A percentile compares a stretch with the other conserved stretches of the same genome.
Conservation (phyloP, 2,329 filamentous ascomycete species). For the Lasiodiplodia gonubiensis region DNA sequence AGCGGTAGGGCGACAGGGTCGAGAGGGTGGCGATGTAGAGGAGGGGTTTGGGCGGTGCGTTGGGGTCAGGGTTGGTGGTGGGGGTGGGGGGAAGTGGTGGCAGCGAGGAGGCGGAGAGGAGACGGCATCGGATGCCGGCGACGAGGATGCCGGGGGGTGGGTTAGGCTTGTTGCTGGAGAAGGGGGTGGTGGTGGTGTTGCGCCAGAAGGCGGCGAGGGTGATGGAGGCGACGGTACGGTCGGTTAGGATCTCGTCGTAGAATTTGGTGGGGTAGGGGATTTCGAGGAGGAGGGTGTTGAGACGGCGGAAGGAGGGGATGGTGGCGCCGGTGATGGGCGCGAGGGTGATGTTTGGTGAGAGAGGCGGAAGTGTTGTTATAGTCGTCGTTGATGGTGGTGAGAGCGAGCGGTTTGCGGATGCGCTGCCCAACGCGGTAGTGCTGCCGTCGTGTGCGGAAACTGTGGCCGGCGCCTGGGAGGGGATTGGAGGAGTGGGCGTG, state of each 20-base stretch:
- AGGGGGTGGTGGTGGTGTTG: conserved; percentile 36
- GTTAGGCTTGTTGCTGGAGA: conserved; percentile 16
- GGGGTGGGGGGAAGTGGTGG: conserved; percentile 14
- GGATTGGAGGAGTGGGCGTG: neutral
- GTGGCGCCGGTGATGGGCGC: conserved; percentile 59
- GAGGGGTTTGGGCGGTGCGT: conserved; percentile 22
- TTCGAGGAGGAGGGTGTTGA: conserved; percentile 64
- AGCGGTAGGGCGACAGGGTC: no score
- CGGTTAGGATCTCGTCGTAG: conserved; percentile 65
- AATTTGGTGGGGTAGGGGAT: conserved; percentile 66
- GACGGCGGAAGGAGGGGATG: conserved; percentile 61
- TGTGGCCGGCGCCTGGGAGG: conserved; percentile 2
- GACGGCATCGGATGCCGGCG: conserved; percentile 55
- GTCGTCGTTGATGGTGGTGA: neutral
- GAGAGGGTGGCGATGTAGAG: conserved; percentile 3
- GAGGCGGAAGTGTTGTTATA: conserved; percentile 36
- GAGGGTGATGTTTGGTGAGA: conserved; percentile 59
- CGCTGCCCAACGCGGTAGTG: neutral
- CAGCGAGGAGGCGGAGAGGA: conserved; percentile 40
- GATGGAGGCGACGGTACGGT: conserved; percentile 58
- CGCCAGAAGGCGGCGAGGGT: conserved; percentile 67
- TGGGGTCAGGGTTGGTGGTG: neutral
- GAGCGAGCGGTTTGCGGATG: conserved; percentile 25
- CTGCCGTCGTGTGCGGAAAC: conserved; percentile 20
- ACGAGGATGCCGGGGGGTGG: conserved; percentile 40